Base-by-base conservation (phyloP, 1,139 yeast genomes). In the Saccharomyces hybrid region DNA sequence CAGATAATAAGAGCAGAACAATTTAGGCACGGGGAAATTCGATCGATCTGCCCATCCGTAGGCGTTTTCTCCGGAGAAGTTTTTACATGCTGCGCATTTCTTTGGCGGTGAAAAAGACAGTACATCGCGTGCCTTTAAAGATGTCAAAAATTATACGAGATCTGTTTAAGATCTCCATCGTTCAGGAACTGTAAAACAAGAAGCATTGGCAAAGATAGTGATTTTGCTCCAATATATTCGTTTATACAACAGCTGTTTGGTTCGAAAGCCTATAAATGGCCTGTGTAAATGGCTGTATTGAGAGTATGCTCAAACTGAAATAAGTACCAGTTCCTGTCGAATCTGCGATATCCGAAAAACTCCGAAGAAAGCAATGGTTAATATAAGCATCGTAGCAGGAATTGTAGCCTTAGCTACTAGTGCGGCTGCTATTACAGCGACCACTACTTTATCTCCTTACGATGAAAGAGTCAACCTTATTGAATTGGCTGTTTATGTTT, bases 341-440 rank as follows among this genome's bases (percentile, higher is more conserved):
- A 38, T 16, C 23, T 16, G 6, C 42, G 16, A 9, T 9, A 38
- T 8, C 6, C 23, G 20, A 34, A 16, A 3, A 6, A 14, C 11
- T n/a, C 42, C 42, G 13, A 34, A 34, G 3, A 6, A 16, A 38
- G 42, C 5, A 65, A 52, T 52, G 54, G 54, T 52, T 23, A 46
- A 50, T 31, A 16, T 49, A 44, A 42, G 30, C 20, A 50, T 47
- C 11, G n/a, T 9, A 38, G 42, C 42, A 8, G 14, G 26, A 9
- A 5, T 32, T n/a, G 47, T n/a, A 13, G 26, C 42, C 27, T n/a
- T 34, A 42, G 47, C 51, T 49, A 52, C 50, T 30, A 34, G 53
- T 28, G 57, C 56, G 25, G 56, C 56, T 48, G 59, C 59, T 50
- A 34, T 38, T 14, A 41, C 30, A 9, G 55, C 51, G 25, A 47